A percentile compares a stretch with the other conserved stretches of the same genome.
phyloP scores from a whole-genome alignment of 2,329 filamentous ascomycete genomes.

The Phaeomoniella chlamydospora region DNA sequence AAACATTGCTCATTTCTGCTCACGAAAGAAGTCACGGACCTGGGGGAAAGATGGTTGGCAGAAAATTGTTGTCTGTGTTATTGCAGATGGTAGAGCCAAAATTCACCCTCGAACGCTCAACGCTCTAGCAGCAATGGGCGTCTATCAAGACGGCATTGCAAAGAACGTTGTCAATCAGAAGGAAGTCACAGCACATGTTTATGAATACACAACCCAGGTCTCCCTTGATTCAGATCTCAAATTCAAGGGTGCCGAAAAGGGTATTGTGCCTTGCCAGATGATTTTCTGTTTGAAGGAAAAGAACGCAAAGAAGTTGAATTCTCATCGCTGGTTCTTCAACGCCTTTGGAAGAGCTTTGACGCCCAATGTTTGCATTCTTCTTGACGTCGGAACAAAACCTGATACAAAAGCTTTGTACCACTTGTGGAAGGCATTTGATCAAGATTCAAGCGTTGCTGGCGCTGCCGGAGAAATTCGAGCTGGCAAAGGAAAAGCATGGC shows the following conservation, averaged over 20 bases:
- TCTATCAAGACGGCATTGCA: constrained; percentile 95
- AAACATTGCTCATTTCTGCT: constrained; percentile 94
- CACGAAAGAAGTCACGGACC: constrained; percentile 75
- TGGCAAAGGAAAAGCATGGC: constrained; percentile 75
- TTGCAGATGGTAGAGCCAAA: constrained; percentile 85
- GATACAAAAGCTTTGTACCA: constrained; percentile 87
- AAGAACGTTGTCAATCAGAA: constrained; percentile 97
- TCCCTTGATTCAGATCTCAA: constrained; percentile 90
- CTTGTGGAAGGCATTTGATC: constrained; percentile 97
- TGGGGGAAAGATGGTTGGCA: constrained; percentile 98
- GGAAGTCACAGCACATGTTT: constrained; percentile 90
- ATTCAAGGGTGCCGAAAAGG: constrained; percentile 98
- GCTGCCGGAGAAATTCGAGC: constrained; percentile 97
- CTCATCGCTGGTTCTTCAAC: constrained; percentile 98
- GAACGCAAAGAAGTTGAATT: constrained; percentile 96
- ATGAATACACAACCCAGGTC: constrained; percentile 97
- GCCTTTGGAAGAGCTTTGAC: constrained; percentile 86
- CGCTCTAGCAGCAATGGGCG: constrained; percentile 87
- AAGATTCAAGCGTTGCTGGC: constrained; percentile 90
- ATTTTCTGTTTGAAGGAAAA: constrained; percentile 98
- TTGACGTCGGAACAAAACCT: constrained; percentile 91
- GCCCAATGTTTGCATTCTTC: constrained; percentile 89
- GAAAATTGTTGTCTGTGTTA: constrained; percentile 96
- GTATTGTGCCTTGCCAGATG: constrained; percentile 94
- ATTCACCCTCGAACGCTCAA: constrained; percentile 90